phyloP scores from a whole-genome alignment of 2,329 filamentous ascomycete species.

The Pseudodiploospora longispora region DNA sequence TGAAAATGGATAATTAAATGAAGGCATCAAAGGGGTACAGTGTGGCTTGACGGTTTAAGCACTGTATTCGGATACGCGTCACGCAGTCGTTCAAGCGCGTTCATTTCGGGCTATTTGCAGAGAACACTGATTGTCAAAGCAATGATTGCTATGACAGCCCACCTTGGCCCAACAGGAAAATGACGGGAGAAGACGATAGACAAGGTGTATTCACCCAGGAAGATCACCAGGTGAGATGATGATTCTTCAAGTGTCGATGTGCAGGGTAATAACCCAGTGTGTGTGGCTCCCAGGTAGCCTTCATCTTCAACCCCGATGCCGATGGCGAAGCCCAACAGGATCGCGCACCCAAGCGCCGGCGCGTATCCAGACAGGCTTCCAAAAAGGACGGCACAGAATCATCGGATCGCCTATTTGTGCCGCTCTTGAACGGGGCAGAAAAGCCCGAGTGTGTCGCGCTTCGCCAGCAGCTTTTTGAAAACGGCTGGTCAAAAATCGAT shows the following conservation, averaged over 20 bases:
- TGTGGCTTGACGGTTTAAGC: too few relatives aligned
- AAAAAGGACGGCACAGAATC: constrained; percentile 6
- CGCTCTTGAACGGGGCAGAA: constrained; percentile 49
- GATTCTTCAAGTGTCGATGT: not conserved
- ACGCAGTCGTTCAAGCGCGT: too few relatives aligned
- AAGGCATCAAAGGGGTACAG: too few relatives aligned
- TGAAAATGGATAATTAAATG: too few relatives aligned
- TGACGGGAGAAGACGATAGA: constrained; percentile 15
- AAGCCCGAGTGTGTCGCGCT: constrained; percentile 37
- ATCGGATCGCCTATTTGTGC: constrained; percentile 33
- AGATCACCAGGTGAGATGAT: constrained; percentile 35
- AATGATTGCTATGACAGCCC: not conserved
- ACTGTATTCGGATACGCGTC: too few relatives aligned
- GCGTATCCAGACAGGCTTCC: constrained; percentile 35
- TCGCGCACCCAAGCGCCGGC: constrained; percentile 50
- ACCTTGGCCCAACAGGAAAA: constrained; percentile 8
- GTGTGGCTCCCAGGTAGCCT: constrained; percentile 42
- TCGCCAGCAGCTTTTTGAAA: constrained; percentile 52
- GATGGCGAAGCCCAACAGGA: constrained; percentile 22
- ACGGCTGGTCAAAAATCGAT: constrained; percentile 58
- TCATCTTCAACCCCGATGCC: constrained; percentile 50
- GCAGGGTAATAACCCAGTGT: too few relatives aligned
- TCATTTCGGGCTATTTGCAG: not conserved
- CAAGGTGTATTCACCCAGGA: constrained; percentile 26
- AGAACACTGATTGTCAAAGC: too few relatives aligned